Percentiles rank a stretch among this genome's conserved stretches.
Evolutionary conservation across 768 basidiomycete genomes (phyloP).

Genomic region (Rhodotorula paludigena): DNA sequence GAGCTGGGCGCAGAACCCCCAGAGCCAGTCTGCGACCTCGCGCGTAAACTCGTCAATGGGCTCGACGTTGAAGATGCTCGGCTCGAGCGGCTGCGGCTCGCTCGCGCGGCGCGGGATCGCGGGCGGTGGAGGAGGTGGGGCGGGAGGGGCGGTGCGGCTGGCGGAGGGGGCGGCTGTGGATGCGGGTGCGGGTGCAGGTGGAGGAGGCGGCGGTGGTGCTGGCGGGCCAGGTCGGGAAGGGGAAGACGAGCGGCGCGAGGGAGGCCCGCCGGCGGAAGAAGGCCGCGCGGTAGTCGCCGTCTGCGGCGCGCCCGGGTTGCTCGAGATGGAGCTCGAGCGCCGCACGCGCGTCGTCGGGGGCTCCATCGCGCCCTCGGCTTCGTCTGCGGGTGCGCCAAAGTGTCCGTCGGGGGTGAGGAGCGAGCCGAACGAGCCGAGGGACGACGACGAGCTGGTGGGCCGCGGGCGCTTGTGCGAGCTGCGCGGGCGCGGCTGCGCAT

Average conservation of each 20-base stretch:
- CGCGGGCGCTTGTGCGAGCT: conserved; percentile 9
- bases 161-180: conserved; percentile 2
- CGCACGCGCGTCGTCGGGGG: background rate
- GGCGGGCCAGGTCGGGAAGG: background rate
- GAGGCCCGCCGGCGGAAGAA: background rate
- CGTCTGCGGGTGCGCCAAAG: background rate
- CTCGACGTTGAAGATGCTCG: conserved; percentile 78
- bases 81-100: conserved; percentile 41
- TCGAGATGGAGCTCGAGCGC: background rate
- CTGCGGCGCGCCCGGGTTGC: background rate
- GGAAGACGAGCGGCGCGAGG: background rate
- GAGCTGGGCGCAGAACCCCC: conserved; percentile 50
- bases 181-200: background rate
- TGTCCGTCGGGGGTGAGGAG: background rate
- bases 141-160: background rate
- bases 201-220: conserved; percentile 1
- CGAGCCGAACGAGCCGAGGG: too few relatives aligned
- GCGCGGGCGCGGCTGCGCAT: background rate
- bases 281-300: background rate
- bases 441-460: background rate
- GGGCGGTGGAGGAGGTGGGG: background rate
- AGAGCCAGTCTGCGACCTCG: conserved; percentile 83
- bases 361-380: conserved; percentile 15
- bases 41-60: conserved; percentile 89
- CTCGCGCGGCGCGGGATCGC: background rate